These are phyloP conservation scores for Rhynchospora pubera DNA, from an alignment of 176 grass and related monocot species.

Conservation along the genomic window DNA sequence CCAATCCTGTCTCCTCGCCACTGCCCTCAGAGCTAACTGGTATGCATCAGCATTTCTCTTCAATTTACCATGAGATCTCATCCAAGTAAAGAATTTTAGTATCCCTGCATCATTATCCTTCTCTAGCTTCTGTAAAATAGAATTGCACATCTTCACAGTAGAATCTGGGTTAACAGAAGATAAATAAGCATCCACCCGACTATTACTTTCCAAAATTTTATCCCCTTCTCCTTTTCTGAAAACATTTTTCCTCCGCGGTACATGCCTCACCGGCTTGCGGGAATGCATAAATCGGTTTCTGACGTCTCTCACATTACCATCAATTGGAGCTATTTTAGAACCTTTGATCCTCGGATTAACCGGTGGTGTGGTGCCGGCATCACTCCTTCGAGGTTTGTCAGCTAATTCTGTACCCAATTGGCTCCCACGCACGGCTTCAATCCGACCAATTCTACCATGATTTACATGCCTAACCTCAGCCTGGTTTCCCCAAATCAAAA, in stretches of 20 bases:
- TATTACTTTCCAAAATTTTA: slow-evolving; percentile 16
- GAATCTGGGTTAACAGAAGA: slow-evolving; percentile 28
- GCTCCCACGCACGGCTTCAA: not conserved
- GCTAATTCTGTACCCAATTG: slow-evolving; percentile 21
- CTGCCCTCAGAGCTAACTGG: slow-evolving; percentile 60
- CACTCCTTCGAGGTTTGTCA: slow-evolving; percentile 19
- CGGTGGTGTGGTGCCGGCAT: not conserved
- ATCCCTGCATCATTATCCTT: slow-evolving; percentile 49
- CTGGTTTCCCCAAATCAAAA: slow-evolving; percentile 4
- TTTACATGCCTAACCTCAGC: slow-evolving; percentile 15
- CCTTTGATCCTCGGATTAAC: not conserved
- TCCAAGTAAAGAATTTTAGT: slow-evolving; percentile 71
- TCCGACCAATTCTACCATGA: slow-evolving; percentile 17
- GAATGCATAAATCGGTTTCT: slow-evolving; percentile 33
- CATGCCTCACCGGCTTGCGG: slow-evolving; percentile 27
- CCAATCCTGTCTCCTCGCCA: slow-evolving; percentile 86
- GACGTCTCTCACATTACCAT: slow-evolving; percentile 23
- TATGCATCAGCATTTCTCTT: slow-evolving; percentile 56
- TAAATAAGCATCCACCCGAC: slow-evolving; percentile 19
- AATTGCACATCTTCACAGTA: slow-evolving; percentile 66
- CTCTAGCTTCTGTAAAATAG: slow-evolving; percentile 52
- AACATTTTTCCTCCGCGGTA: slow-evolving; percentile 4
- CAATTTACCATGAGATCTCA: slow-evolving; percentile 65
- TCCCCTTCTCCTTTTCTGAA: slow-evolving; percentile 8
- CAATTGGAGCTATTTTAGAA: not conserved